Base-by-base conservation (phyloP, 2,329 filamentous ascomycete species). In the Botryotinia convoluta region DNA sequence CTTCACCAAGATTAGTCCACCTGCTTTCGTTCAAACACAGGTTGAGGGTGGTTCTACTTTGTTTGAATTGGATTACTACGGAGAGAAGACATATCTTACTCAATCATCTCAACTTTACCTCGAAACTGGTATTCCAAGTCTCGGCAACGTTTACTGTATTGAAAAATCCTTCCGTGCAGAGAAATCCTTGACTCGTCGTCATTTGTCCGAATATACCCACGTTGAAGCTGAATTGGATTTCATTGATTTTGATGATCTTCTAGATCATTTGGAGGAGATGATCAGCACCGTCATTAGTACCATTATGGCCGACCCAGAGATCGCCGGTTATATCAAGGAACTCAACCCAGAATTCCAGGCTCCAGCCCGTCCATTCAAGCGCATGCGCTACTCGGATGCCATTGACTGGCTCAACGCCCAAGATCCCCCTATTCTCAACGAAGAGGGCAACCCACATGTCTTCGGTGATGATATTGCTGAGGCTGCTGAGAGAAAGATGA, bases 401-500 rank as follows among this genome's bases (percentile, higher is more conserved):
- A 98, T 99, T 79, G 88, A 94, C 75, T 99, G 96, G 96, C 90
- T 99, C 78, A 89, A 90, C 82, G 92, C 95, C 79, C 92, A 97
- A 84, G 90, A 95, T 77, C 86, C 86, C 22, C 86, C 86, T 0
- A 97, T 99, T 79, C 89, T 87, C 82, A 98, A 97, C 88, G 95
- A 98, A 83, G 94, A 98, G 75, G 94, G 92, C 80, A 88, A 97
- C 82, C 90, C 92, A 18, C 96, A 99, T 84, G 87, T 89, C 62
- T 98, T 98, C 81, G 96, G 96, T 76, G 96, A 99, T 82, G 96
- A 99, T 82, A 99, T 99, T 80, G 96, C 96, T 77, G 96, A 98
- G 84, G 96, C 96, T 20, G 96, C 96, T 20, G 96, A 99, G 88
- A 92, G 96, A 79, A 90, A 87, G 82, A 99, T 99, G 96, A 98